Percentiles rank a stretch among this genome's conserved stretches.
These are phyloP conservation scores for Starmerella sirachaensis DNA, from an alignment of 805 yeast species.

Conservation along the genomic window DNA sequence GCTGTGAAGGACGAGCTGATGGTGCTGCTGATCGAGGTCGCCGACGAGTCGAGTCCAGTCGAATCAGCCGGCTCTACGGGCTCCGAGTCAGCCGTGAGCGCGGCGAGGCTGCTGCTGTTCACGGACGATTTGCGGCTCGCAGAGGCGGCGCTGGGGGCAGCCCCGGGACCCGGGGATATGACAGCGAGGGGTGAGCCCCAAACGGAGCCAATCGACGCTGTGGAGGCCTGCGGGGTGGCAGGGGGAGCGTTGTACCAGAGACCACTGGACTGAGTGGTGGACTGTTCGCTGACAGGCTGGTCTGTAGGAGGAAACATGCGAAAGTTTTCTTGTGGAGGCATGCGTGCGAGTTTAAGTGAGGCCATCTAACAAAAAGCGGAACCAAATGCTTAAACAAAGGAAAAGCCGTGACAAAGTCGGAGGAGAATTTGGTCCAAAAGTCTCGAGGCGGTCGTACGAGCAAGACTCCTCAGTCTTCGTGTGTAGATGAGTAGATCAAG, in stretches of 20 bases:
- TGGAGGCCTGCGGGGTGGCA: conserved; percentile 15
- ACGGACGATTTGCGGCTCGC: background rate
- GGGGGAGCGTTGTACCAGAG: conserved; percentile 14
- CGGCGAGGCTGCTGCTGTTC: conserved; percentile 8
- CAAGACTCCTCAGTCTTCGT: too few relatives aligned
- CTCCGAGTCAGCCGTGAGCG: conserved; percentile 18
- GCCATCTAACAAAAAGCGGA: conserved; percentile 10
- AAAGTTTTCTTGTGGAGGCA: conserved; percentile 12
- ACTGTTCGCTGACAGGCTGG: too few relatives aligned
- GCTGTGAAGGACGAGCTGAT: conserved; percentile 1
- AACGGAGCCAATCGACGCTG: conserved; percentile 9
- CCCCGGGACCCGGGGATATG: background rate
- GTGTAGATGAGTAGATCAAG: too few relatives aligned
- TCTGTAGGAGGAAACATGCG: conserved; percentile 5
- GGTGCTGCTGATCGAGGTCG: too few relatives aligned
- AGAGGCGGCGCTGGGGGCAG: background rate
- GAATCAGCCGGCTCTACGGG: conserved; percentile 6
- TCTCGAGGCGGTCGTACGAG: too few relatives aligned
- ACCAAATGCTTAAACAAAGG: background rate
- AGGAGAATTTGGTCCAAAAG: too few relatives aligned
- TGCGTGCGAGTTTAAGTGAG: conserved; percentile 11
- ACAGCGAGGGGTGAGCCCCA: conserved; percentile 16
- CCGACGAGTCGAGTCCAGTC: background rate
- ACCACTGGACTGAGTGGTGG: too few relatives aligned
- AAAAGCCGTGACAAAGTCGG: background rate